Evolutionary conservation across 2,329 filamentous ascomycete genomes (phyloP).

Genomic region (Venturia carpophila): DNA sequence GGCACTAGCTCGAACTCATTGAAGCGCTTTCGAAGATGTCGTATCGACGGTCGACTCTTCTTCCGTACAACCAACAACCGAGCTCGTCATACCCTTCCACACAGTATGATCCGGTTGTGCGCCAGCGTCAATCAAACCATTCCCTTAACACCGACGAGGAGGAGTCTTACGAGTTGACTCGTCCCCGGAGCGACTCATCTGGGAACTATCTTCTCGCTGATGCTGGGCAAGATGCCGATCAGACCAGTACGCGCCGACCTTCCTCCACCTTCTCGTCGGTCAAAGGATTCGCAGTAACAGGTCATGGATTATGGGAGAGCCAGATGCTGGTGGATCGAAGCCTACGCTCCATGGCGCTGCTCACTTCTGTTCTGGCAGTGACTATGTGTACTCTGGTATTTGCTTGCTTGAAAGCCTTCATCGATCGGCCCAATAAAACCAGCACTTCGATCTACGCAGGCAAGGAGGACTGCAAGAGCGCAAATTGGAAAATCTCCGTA

Average conservation of each 20-base stretch:
- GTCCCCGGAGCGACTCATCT: neutral
- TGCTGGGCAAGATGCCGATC: neutral
- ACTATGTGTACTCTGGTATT: neutral
- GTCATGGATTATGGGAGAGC: neutral
- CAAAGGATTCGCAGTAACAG: neutral
- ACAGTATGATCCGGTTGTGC: neutral
- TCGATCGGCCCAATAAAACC: neutral
- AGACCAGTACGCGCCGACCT: neutral
- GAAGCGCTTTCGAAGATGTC: neutral
- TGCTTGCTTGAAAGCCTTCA: neutral
- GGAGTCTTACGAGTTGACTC: neutral
- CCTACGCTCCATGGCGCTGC: neutral
- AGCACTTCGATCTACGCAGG: slow-evolving; percentile 5
- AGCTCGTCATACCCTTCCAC: neutral
- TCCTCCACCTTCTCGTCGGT: neutral
- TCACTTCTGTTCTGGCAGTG: neutral
- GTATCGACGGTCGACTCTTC: neutral
- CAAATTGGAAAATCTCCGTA: neutral
- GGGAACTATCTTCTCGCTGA: neutral
- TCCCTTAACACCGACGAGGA: neutral
- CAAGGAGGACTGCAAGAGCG: neutral
- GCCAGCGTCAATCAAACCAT: neutral
- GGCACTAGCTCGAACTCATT: neutral
- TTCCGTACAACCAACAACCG: neutral
- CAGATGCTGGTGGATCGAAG: slow-evolving; percentile 12